Evolutionary conservation across 2,329 filamentous ascomycete genomes (phyloP), one percentile per base, ranked within the genome.

Genomic region (Fragosphaeria purpurea): DNA sequence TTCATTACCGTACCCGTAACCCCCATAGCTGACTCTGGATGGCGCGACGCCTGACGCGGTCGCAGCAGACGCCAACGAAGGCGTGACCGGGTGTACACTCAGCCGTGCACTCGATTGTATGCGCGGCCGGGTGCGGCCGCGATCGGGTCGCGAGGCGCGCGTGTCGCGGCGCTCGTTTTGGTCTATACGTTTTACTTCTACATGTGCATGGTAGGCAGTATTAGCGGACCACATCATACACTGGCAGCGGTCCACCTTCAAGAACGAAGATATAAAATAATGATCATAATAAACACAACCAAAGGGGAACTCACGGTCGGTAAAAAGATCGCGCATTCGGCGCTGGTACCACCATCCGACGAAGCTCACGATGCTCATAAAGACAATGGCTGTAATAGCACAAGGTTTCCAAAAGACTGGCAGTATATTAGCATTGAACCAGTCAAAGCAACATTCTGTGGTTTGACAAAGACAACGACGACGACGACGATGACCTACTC

Each of bases 281-380:
- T n/a, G n/a, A 38, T 8, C 6, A 6, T 6, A 42, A 32, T 10
- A 12, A n/a, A 10, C 30, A 35, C 44, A 38, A 42, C 46, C 39
- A 50, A 34, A 30, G 4, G 10, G 11, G 22, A 11, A 50, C 55
- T 7, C 12, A 57, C 55, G 52, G 6, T 51, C 41, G 2, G 51
- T 46, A 42, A 61, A 61, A 1, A 58, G n/a, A 30, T 58, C 58
- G 1, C 59, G 55, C 57, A 58, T 60, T 9, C 55, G 54, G n/a
- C 58, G 53, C 50, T 62, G 60, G 30, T 62, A 61, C 59, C 58
- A 62, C 60, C 60, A 62, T 9, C 57, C 58, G 0, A 58, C 46
- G 13, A 60, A 61, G 43, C 54, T 56, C 12, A 60, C 56, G 6
- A 56, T 37, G 30, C 53, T 51, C 58, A 62, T 60, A 42, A 62